Evolutionary conservation across 495 filamentous ascomycete genomes (phyloP), one percentile per base, ranked within the genome.

Genomic region (Penicillium daleae): DNA sequence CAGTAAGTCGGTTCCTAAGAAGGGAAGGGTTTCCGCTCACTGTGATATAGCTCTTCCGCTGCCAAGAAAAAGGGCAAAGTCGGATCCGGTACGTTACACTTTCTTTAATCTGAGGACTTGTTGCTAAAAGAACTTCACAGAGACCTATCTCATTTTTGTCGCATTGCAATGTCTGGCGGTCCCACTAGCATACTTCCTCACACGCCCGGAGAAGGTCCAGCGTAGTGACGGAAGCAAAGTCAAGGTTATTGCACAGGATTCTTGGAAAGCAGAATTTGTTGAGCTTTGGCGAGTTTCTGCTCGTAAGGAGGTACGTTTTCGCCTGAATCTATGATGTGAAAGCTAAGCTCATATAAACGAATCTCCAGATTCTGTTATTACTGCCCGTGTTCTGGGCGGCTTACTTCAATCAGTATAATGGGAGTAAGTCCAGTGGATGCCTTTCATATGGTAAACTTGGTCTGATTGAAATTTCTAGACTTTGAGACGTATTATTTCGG

Each of bases 121-220:
- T 32, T 15, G 9, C 21, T 52, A 15, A 48, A 12, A 3, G 13
- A 9, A 12, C 22, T 6, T 22, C 31, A 19, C 33, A 72, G 69
- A 72, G 55, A 84, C 85, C 0, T 87, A 85, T 64, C 70, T 86
- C 6, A 76, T 86, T 13, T 88, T 89, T 59, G 83, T 89, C 39
- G 82, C 82, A 2, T 68, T 88, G 2, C 86, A 89, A 71, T 82
- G 82, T 39, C 65, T 81, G 6, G 83, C 84, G 0, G 82, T 81
- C 0, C 71, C 85, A 19, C 72, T 86, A 0, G 86, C 76, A 0
- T 69, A 86, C 13, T 70, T 88, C 6, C 70, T 89, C 2, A 84
- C 82, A n/a, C 70, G 61, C 3, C 86, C 87, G 0, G 68, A 73
- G 6, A 77, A 83, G 24, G 87, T 88, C 0, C 78, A 88, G 62